phyloP scores from a whole-genome alignment of 208 protist species.

The Giardia duodenalis region DNA sequence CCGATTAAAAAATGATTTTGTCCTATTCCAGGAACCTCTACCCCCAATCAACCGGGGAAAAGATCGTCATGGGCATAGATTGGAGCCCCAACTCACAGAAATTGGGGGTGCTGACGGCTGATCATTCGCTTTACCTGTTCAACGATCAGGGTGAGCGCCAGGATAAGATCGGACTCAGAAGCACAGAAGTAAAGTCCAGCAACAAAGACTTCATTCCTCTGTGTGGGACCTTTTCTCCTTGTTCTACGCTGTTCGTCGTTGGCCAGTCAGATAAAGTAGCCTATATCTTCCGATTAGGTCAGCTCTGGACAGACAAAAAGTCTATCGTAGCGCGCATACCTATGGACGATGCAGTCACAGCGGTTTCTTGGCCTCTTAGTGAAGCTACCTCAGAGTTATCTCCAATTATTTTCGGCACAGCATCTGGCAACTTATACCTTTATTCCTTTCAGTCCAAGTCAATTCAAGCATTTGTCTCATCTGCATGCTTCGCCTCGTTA shows the following conservation, averaged over 20 bases:
- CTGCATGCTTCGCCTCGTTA: neutral
- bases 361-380: neutral
- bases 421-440: neutral
- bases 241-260: neutral
- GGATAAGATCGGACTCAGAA: neutral
- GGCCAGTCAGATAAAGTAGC: conserved; percentile 17
- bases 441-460: neutral
- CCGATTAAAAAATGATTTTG: neutral
- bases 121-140: neutral
- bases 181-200: neutral
- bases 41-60: neutral
- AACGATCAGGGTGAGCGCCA: neutral
- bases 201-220: conserved; percentile 5
- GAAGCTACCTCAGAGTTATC: neutral
- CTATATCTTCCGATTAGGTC: conserved; percentile 4
- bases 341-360: neutral
- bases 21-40: neutral
- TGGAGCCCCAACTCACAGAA: conserved; percentile 7
- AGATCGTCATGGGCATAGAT: neutral
- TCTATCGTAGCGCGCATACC: neutral
- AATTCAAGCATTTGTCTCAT: neutral
- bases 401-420: neutral
- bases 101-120: neutral
- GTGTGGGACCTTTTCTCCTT: neutral
- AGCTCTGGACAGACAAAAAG: conserved; percentile 8